Conservation (phyloP, 495 filamentous ascomycete genomes). For the Aspergillus heteromorphus region DNA sequence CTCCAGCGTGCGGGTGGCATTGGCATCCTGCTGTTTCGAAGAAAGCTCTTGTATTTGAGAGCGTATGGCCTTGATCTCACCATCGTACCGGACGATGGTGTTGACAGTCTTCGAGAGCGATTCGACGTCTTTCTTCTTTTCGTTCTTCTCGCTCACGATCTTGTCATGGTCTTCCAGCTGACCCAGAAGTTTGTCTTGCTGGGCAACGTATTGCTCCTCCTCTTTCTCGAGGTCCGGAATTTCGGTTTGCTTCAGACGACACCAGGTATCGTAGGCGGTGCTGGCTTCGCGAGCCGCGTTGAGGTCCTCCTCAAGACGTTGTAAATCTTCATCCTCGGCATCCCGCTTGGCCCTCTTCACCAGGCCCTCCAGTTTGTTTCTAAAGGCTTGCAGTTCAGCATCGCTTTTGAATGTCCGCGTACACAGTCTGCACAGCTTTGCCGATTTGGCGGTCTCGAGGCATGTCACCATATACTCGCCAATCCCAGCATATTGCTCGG, state of each 20-base stretch:
- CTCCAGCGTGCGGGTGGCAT: slow-evolving; percentile 61
- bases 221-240: slow-evolving; percentile 65
- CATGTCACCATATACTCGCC: slow-evolving; percentile 60
- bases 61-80: slow-evolving; percentile 64
- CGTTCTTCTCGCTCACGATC: slow-evolving; percentile 55
- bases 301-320: slow-evolving; percentile 48
- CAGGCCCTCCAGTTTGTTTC: slow-evolving; percentile 55
- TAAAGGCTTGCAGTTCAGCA: slow-evolving; percentile 51
- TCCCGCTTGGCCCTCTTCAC: slow-evolving; percentile 51
- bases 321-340: slow-evolving; percentile 49
- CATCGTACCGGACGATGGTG: slow-evolving; percentile 65
- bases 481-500: slow-evolving; percentile 55
- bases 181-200: slow-evolving; percentile 55
- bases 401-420: slow-evolving; percentile 55
- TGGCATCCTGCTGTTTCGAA: slow-evolving; percentile 63
- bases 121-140: slow-evolving; percentile 69
- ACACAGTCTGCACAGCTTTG: slow-evolving; percentile 70
- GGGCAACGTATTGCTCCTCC: slow-evolving; percentile 44
- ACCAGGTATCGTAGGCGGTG: slow-evolving; percentile 66
- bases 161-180: slow-evolving; percentile 71
- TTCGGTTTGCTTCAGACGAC: slow-evolving; percentile 60
- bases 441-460: slow-evolving; percentile 49
- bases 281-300: slow-evolving; percentile 53
- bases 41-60: slow-evolving; percentile 65
- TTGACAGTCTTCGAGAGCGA: slow-evolving; percentile 66